A percentile compares a stretch with the other conserved stretches of the same genome.
These are phyloP conservation scores for Chenopodium berlandieri DNA, from an alignment of 148 eudicot genomes.

Conservation along the genomic window DNA sequence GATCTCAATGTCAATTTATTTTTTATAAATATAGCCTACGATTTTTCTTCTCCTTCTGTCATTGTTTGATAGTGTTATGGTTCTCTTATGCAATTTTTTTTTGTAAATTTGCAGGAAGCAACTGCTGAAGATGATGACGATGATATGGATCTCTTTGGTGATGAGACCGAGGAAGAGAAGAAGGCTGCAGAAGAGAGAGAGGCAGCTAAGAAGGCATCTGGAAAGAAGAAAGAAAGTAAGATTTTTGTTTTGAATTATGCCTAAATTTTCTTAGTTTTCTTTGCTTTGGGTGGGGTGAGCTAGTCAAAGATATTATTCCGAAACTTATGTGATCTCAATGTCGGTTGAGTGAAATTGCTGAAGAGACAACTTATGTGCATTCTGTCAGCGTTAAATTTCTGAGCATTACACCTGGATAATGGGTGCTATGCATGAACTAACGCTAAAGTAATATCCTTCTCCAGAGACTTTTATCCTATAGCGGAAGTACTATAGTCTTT, in stretches of 20 bases:
- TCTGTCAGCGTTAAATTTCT: constrained; percentile 4
- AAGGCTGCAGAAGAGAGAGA: constrained; percentile 90
- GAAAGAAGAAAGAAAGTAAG: constrained; percentile 96
- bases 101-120: constrained; percentile 37
- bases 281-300: neutral
- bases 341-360: neutral
- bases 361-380: neutral
- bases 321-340: too few relatives aligned
- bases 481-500: neutral
- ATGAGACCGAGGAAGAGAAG: constrained; percentile 98
- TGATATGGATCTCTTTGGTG: constrained; percentile 96
- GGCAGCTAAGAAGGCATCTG: constrained; percentile 62
- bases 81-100: neutral
- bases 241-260: neutral
- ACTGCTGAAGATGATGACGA: constrained; percentile 75
- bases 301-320: too few relatives aligned
- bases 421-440: constrained; percentile 18
- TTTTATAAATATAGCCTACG: too few relatives aligned
- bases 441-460: constrained; percentile 9
- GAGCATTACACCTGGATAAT: constrained; percentile 18
- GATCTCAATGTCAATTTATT: too few relatives aligned
- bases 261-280: too few relatives aligned
- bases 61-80: neutral
- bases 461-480: neutral
- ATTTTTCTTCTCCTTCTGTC: neutral